Evolutionary conservation across 768 basidiomycete genomes (phyloP).

Genomic region (Hysterangium stoloniferum): DNA sequence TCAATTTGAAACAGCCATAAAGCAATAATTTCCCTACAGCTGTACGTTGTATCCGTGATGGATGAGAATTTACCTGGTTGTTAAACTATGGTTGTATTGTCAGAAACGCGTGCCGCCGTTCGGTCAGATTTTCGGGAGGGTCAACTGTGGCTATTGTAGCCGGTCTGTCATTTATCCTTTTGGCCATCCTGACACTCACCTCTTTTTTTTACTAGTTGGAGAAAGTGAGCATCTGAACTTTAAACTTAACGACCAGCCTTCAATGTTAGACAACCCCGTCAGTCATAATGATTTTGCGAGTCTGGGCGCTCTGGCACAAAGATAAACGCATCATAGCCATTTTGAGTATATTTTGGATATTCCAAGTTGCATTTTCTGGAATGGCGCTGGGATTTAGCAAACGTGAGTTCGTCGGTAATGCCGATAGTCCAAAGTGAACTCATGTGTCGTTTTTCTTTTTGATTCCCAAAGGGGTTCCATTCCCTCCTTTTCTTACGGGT

Average conservation of each 20-base stretch:
- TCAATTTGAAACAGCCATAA: not conserved
- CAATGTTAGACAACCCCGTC: not conserved
- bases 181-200: no score
- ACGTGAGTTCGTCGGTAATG: not conserved
- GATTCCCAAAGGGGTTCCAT: not conserved
- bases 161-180: not conserved
- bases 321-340: not conserved
- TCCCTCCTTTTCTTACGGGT: not conserved
- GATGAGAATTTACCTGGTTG: not conserved
- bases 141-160: not conserved
- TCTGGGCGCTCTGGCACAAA: not conserved
- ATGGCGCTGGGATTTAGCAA: not conserved
- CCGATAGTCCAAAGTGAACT: not conserved
- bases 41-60: not conserved
- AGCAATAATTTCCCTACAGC: not conserved
- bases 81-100: no score
- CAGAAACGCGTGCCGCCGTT: no score
- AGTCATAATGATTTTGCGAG: conserved; percentile 2
- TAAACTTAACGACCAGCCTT: not conserved
- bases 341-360: not conserved
- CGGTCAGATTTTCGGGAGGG: not conserved
- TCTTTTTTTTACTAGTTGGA: not conserved
- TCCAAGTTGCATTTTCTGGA: not conserved
- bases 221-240: not conserved
- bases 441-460: not conserved